Percentiles rank a stretch among this genome's conserved stretches.
phyloP scores from a whole-genome alignment of 2,329 filamentous ascomycete species.

The Colletotrichum tofieldiae region DNA sequence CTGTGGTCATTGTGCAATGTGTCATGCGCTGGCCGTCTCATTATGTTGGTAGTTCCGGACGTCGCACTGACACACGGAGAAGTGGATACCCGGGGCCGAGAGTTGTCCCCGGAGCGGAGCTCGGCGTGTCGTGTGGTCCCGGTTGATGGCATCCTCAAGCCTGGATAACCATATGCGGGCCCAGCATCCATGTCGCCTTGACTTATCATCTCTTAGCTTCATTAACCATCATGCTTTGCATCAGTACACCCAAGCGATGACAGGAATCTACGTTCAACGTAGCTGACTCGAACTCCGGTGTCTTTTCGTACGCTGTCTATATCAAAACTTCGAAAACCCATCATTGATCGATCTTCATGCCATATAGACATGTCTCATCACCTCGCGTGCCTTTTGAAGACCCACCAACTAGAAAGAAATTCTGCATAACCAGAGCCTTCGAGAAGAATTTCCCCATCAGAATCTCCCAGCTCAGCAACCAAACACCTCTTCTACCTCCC shows the following conservation, averaged over 20 bases:
- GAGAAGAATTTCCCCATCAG: not conserved
- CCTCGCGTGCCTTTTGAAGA: no score
- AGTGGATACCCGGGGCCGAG: not conserved
- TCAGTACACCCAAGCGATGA: not conserved
- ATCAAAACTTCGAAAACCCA: not conserved
- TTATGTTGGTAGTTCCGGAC: not conserved
- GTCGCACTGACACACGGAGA: not conserved
- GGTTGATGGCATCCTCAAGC: not conserved
- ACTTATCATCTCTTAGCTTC: accelerated
- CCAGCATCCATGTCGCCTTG: not conserved
- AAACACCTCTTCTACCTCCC: conserved; percentile 13
- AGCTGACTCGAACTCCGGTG: not conserved
- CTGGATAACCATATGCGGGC: not conserved
- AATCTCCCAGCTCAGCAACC: not conserved
- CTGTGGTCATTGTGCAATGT: no score
- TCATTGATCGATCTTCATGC: not conserved
- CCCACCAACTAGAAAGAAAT: no score
- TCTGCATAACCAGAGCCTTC: no score
- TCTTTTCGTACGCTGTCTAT: not conserved
- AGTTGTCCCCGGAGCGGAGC: not conserved
- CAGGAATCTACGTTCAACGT: not conserved
- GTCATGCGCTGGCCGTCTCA: not conserved
- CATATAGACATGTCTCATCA: no score
- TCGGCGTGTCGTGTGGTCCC: not conserved
- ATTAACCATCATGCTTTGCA: not conserved